These are phyloP conservation scores for Trichoderma erinaceum DNA, from an alignment of 495 filamentous ascomycete genomes.

Conservation along the genomic window DNA sequence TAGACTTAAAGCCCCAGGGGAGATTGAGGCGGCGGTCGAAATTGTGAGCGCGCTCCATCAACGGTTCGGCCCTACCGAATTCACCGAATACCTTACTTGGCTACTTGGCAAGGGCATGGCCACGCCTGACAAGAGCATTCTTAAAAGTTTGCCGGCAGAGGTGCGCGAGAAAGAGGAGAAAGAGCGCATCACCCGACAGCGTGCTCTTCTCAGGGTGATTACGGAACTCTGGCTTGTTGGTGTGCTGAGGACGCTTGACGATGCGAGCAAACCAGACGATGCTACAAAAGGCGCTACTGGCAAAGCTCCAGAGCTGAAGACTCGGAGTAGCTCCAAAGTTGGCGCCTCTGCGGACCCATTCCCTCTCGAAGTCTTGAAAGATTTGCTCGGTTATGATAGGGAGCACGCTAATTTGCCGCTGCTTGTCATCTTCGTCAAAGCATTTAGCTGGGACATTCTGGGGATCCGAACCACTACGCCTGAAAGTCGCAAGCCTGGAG, in stretches of 20 bases:
- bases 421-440: slow-evolving; percentile 90
- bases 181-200: slow-evolving; percentile 79
- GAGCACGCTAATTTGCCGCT: slow-evolving; percentile 89
- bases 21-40: slow-evolving; percentile 87
- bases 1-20: slow-evolving; percentile 80
- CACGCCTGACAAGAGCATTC: slow-evolving; percentile 78
- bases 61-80: slow-evolving; percentile 85
- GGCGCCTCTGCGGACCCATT: slow-evolving; percentile 72
- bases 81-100: slow-evolving; percentile 89
- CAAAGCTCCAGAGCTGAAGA: slow-evolving; percentile 50
- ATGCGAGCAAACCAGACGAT: slow-evolving; percentile 81
- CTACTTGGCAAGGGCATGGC: slow-evolving; percentile 84
- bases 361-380: slow-evolving; percentile 92
- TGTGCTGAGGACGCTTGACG: slow-evolving; percentile 79
- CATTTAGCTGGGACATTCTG: slow-evolving; percentile 91
- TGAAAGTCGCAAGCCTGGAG: slow-evolving; percentile 76
- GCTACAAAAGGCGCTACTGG: slow-evolving; percentile 51
- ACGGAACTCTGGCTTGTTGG: slow-evolving; percentile 96
- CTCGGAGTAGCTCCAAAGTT: slow-evolving; percentile 40
- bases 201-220: slow-evolving; percentile 78
- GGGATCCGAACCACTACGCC: slow-evolving; percentile 63
- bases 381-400: slow-evolving; percentile 85
- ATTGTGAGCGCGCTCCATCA: slow-evolving; percentile 93
- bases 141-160: slow-evolving; percentile 75
- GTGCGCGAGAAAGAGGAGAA: slow-evolving; percentile 92